phyloP scores from a whole-genome alignment of 441 rosid species.

The Raphanus hybrid region DNA sequence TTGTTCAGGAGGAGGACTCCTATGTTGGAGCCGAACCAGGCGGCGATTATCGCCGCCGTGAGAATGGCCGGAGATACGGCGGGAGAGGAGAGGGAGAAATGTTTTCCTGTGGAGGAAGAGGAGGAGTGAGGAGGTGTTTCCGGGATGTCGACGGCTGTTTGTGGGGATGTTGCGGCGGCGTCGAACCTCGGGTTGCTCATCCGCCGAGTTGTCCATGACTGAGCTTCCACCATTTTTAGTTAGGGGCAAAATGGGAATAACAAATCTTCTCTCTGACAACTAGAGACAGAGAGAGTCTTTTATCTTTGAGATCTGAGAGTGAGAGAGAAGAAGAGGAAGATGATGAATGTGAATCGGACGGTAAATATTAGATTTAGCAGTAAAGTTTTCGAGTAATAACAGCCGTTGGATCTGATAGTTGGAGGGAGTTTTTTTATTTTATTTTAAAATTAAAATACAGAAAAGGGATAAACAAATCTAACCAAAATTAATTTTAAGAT shows the following conservation, averaged over 20 bases:
- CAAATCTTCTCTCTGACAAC: constrained; percentile 18
- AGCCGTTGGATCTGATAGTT: constrained; percentile 54
- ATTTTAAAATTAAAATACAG: constrained; percentile 7
- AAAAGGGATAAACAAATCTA: constrained; percentile 3
- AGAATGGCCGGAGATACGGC: constrained; percentile 63
- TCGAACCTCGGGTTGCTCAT: constrained; percentile 96
- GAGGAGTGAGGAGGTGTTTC: constrained; percentile 68
- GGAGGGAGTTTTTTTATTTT: constrained; percentile 30
- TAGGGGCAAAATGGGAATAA: neutral
- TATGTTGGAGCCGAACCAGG: constrained; percentile 92
- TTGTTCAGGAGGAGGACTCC: constrained; percentile 93
- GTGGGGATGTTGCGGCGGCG: constrained; percentile 42
- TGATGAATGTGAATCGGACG: constrained; percentile 47
- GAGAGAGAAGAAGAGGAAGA: constrained; percentile 14
- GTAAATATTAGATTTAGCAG: constrained; percentile 58
- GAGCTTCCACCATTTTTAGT: constrained; percentile 81
- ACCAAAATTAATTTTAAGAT: constrained; percentile 28
- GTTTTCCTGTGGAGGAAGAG: constrained; percentile 53
- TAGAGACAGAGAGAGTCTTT: constrained; percentile 25
- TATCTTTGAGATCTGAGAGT: constrained; percentile 49
- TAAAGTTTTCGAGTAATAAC: constrained; percentile 10
- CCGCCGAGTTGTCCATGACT: constrained; percentile 94
- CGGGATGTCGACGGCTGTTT: constrained; percentile 77
- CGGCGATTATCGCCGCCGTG: constrained; percentile 76
- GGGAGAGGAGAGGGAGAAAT: constrained; percentile 38